Percentiles rank a stretch among this genome's conserved stretches.
These are phyloP conservation scores for Tirmania nivea DNA, from an alignment of 495 filamentous ascomycete species.

Conservation along the genomic window DNA sequence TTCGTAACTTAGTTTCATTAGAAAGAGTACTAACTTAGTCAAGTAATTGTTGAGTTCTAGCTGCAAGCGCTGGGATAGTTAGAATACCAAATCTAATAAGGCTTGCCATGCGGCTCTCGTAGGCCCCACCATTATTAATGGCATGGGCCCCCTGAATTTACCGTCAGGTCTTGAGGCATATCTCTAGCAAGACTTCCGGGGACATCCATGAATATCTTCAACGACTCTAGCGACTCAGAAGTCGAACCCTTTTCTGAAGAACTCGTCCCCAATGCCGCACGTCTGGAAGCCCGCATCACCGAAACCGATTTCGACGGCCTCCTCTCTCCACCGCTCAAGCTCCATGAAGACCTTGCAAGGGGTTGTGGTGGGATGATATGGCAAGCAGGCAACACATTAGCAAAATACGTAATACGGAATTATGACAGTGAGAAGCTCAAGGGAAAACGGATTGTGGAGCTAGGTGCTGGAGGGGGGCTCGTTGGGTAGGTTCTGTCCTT, in stretches of 20 bases:
- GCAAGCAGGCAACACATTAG: conserved; percentile 78
- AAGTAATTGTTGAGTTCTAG: too few species aligned
- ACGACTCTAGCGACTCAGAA: conserved; percentile 17
- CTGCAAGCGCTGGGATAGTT: too few species aligned
- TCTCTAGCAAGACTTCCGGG: too few species aligned
- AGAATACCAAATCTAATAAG: too few species aligned
- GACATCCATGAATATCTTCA: conserved; percentile 13
- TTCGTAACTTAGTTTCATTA: too few species aligned
- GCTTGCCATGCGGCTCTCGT: too few species aligned
- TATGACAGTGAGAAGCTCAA: conserved; percentile 4
- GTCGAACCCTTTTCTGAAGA: conserved; percentile 14
- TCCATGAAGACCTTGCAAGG: conserved; percentile 63
- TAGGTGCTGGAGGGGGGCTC: conserved; percentile 79
- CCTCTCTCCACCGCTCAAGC: conserved; percentile 40
- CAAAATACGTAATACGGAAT: conserved; percentile 52
- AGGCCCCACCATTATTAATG: too few species aligned
- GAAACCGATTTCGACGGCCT: conserved; percentile 52
- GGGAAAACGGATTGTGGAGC: conserved; percentile 45
- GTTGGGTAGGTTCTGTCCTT: conserved; percentile 32
- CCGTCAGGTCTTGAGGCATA: too few species aligned
- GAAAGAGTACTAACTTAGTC: too few species aligned
- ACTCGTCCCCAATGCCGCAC: conserved; percentile 11
- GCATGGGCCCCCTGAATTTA: too few species aligned
- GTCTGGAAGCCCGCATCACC: conserved; percentile 32
- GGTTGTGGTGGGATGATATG: conserved; percentile 86